Conservation (phyloP, 257 asterid species). For the Solanum habrochaites region DNA sequence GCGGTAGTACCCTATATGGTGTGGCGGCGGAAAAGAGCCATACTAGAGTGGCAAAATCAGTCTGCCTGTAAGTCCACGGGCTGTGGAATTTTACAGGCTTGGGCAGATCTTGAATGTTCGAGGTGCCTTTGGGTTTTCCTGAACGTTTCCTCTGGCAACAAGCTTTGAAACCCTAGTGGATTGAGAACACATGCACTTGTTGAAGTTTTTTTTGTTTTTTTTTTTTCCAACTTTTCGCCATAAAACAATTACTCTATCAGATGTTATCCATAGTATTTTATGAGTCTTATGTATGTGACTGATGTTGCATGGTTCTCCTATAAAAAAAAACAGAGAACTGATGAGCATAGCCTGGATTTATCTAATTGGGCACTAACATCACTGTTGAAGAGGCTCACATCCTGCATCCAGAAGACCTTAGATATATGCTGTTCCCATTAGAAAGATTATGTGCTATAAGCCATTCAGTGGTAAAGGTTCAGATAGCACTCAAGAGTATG, state of each 20-base stretch:
- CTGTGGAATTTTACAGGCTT: background rate
- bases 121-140: background rate
- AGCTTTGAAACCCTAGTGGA: background rate
- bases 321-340: background rate
- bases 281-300: background rate
- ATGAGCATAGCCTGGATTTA: background rate
- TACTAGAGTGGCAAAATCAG: background rate
- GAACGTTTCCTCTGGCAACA: background rate
- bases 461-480: background rate
- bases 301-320: background rate
- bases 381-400: background rate
- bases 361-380: background rate
- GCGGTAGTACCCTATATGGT: background rate
- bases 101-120: background rate
- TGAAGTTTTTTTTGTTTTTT: too few species aligned
- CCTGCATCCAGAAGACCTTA: background rate
- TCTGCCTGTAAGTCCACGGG: background rate
- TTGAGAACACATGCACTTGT: background rate
- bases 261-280: background rate
- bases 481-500: background rate
- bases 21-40: background rate
- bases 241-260: background rate
- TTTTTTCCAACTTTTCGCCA: background rate
- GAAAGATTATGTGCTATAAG: background rate
- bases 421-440: background rate